A percentile compares a stretch with the other conserved stretches of the same genome.
Evolutionary conservation across 768 basidiomycete species (phyloP).

Genomic region (Trametes cingulata): DNA sequence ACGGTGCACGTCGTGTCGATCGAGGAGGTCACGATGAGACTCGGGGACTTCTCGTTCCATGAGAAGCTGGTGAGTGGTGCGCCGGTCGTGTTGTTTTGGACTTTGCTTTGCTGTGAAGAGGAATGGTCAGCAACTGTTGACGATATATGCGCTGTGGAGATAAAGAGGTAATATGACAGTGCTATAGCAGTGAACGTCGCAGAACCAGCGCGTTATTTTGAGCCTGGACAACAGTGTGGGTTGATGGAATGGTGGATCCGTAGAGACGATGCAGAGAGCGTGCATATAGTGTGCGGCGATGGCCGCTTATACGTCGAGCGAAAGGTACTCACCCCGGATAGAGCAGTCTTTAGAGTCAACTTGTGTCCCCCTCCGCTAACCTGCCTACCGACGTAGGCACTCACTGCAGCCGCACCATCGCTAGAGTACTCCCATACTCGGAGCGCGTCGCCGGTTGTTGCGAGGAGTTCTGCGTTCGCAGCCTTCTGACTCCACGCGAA

Average conservation of each 20-base stretch:
- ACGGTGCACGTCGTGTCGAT: slow-evolving; percentile 99
- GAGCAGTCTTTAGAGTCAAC: slow-evolving; percentile 69
- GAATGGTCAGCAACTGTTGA: neutral
- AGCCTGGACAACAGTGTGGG: too few relatives aligned
- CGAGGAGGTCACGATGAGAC: slow-evolving; percentile 92
- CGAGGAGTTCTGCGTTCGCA: slow-evolving; percentile 74
- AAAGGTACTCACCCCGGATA: slow-evolving; percentile 69
- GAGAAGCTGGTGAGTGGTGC: slow-evolving; percentile 97
- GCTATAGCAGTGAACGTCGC: too few relatives aligned
- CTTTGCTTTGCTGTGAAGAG: slow-evolving; percentile 74
- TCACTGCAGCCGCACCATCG: slow-evolving; percentile 58
- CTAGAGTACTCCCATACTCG: slow-evolving; percentile 87
- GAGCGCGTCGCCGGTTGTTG: slow-evolving; percentile 92
- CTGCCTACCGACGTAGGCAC: slow-evolving; percentile 72
- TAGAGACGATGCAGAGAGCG: too few relatives aligned
- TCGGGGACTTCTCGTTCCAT: slow-evolving; percentile 93
- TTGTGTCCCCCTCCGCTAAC: slow-evolving; percentile 58
- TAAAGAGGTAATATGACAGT: neutral
- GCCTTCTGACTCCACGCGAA: slow-evolving; percentile 72
- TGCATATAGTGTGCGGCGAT: too few relatives aligned
- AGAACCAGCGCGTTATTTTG: too few relatives aligned
- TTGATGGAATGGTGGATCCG: too few relatives aligned
- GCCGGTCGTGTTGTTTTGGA: slow-evolving; percentile 77
- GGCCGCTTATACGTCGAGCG: slow-evolving; percentile 2
- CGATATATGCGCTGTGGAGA: neutral